Evolutionary conservation across 352 stramenopile genomes (phyloP), one percentile per base, ranked within the genome.

Genomic region (Phytophthora ohioensis): DNA sequence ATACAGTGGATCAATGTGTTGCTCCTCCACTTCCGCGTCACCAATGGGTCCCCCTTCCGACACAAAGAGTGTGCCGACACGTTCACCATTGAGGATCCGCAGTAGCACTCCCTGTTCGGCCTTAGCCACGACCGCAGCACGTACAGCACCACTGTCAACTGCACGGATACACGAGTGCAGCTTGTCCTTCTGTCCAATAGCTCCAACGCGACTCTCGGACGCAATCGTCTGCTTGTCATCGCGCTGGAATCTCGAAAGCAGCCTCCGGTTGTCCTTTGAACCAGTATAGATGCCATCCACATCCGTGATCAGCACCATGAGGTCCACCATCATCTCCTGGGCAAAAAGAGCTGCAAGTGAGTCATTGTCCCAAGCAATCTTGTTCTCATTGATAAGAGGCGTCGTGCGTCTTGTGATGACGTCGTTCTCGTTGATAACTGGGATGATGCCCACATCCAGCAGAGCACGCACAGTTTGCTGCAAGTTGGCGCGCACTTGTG

Each of bases 381-480:
- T 86, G 57, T 88, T 70, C 31, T 73, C 67, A 21, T 87, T 75
- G 4, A 84, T 79, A 9, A 95, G 71, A 48, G 88, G 88, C 57
- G 76, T 84, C 56, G 85, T 81, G 49, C 88, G 86, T 13, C 66
- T 69, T 52, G 86, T 87, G 60, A 95, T 93, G 47, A 95, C 84
- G 69, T 95, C 88, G 67, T 95, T 95, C 68, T 95, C 88, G 65
- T 95, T 95, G 59, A 95, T 90, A 13, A 95, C 78, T 0, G 88
- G 88, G 69, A 95, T 94, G 64, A 95, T 95, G 4, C 87, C 86
- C 31, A 95, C 85, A 46, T 92, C 82, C 41, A 95, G 67, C 53
- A 95, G 75, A 31, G 86, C 80, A 7, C 72, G 69, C 30, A 95
- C 69, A 0, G 88, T 93, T 17, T 73, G 76, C 59, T 89, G 81